Base-by-base conservation (phyloP, 2,329 filamentous ascomycete species). In the Waltergamsia citrina region DNA sequence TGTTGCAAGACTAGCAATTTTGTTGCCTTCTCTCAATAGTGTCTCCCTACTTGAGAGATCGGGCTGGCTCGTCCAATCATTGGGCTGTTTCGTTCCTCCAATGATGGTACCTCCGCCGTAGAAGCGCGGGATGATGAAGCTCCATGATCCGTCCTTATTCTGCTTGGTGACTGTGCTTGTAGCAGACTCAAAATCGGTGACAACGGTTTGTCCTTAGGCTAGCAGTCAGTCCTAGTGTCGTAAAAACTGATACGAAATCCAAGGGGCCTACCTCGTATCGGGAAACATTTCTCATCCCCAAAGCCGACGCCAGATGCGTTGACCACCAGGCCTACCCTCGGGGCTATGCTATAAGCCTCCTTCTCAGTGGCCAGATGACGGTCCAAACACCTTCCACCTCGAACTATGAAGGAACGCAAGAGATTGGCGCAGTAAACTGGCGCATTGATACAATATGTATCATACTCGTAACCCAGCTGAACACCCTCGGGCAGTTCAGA, bases 71-170 rank as follows among this genome's bases (percentile, higher is more conserved):
- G 70, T 61, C 68, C 68, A 74, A 47, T 76, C 60, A 36, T 67
- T 56, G 2, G 65, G 62, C 48, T 80, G 67, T 50, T 77, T 80
- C 14, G 75, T 81, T 1, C 76, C 76, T 10, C 77, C 78, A 22
- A 81, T 69, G 27, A 81, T 60, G 1, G 77, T 81, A 3, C 77
- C 77, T 4, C 76, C 76, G 20, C 69, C 58, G 18, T 74, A 67
- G 29, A 68, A 69, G 2, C 78, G 66, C 3, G 77, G 74, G 19
- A 81, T 70, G 33, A 67, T 67, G 44, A 81, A 80, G 3, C 65
- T 65, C 72, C 74, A 78, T 10, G 59, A 63, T 3, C 78, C 78
- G 47, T 81, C 75, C 1, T 62, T 61, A 44, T 74, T 71, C 43
- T 83, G 74, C 19, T 70, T 63, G 3, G 78, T 82, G 14, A 82